A percentile compares a stretch with the other conserved stretches of the same genome.
Conservation (phyloP, 2,329 filamentous ascomycete genomes). For the Sporothrix humicola region DNA sequence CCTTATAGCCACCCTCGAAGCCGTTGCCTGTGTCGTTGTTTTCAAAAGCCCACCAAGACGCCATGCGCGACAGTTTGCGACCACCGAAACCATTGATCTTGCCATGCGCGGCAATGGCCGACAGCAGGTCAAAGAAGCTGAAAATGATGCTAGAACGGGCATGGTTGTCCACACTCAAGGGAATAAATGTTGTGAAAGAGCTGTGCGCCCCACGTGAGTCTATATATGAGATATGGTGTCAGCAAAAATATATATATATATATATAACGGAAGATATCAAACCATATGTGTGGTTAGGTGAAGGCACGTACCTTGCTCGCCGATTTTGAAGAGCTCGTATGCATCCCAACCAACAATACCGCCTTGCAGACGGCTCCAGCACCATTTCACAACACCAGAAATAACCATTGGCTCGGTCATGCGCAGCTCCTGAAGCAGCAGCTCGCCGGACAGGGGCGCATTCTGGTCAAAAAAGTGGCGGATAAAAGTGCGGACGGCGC, state of each 20-base stretch:
- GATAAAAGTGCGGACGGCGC: slow-evolving; percentile 88
- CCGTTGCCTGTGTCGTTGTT: slow-evolving; percentile 84
- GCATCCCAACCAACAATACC: slow-evolving; percentile 97
- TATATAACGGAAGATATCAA: background rate
- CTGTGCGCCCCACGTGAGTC: slow-evolving; percentile 91
- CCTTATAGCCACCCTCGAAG: slow-evolving; percentile 92
- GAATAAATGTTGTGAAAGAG: slow-evolving; percentile 95
- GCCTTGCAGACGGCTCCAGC: slow-evolving; percentile 89
- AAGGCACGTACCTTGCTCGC: slow-evolving; percentile 73
- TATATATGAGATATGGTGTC: slow-evolving; percentile 46
- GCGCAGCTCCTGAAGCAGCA: slow-evolving; percentile 81
- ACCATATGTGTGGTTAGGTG: too few relatives aligned
- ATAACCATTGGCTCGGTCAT: slow-evolving; percentile 95
- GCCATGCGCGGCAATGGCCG: slow-evolving; percentile 88
- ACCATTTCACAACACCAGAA: slow-evolving; percentile 96
- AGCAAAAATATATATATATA: background rate
- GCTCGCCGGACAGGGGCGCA: slow-evolving; percentile 69
- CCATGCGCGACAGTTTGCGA: slow-evolving; percentile 90
- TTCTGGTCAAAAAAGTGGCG: slow-evolving; percentile 84
- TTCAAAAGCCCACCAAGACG: slow-evolving; percentile 98
- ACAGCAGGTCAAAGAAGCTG: slow-evolving; percentile 92
- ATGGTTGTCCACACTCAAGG: slow-evolving; percentile 86
- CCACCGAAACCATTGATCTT: slow-evolving; percentile 93
- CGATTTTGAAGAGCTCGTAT: slow-evolving; percentile 93
- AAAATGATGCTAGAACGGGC: slow-evolving; percentile 88